Evolutionary conservation across 495 filamentous ascomycete genomes (phyloP), one percentile per base, ranked within the genome.

Genomic region (Parathielavia hyrcaniae): DNA sequence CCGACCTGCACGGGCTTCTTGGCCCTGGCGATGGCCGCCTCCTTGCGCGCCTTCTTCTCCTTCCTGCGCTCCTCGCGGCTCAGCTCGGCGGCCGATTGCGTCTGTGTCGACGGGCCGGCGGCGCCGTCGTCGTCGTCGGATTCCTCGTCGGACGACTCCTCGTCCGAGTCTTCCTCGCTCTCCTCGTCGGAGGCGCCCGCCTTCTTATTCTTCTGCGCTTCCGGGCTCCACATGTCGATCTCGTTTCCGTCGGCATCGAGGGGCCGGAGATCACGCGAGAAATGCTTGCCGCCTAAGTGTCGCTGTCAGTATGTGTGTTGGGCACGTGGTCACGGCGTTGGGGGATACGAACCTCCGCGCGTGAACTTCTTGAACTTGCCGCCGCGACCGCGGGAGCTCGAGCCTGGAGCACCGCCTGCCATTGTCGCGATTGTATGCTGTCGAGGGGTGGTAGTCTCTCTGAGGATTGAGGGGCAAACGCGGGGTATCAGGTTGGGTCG

Each of bases 301-400:
- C n/a, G 38, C 20, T 43, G 64, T 51, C 34, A 11, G 53, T 61
- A 30, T 26, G 14, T 35, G n/a, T 14, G 22, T n/a, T n/a, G n/a
- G 9, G 0, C 9, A 45, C 19, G 34, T 20, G 12, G 11, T 30
- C 20, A 32, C 14, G 16, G 16, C 36, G 38, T 2, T 30, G 34
- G 32, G 16, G 8, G 32, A 60, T n/a, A 71, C 83, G 62, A 77
- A 91, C 91, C 90, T 78, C 93, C 93, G 75, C 93, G 82, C 55
- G 86, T 88, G 59, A 87, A 90, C 77, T 98, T 98, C 74, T 82
- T 86, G 71, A 91, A 96, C 75, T 97, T 98, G 72, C 90, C 89
- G 62, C 87, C 90, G 64, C 91, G 86, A 65, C 89, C 89, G 67
- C 85, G 77, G 52, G 79, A 75, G 67, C 71, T 76, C 48, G 66